Base-by-base conservation (phyloP, 129 eudicot species). In the Centaurea solstitialis region DNA sequence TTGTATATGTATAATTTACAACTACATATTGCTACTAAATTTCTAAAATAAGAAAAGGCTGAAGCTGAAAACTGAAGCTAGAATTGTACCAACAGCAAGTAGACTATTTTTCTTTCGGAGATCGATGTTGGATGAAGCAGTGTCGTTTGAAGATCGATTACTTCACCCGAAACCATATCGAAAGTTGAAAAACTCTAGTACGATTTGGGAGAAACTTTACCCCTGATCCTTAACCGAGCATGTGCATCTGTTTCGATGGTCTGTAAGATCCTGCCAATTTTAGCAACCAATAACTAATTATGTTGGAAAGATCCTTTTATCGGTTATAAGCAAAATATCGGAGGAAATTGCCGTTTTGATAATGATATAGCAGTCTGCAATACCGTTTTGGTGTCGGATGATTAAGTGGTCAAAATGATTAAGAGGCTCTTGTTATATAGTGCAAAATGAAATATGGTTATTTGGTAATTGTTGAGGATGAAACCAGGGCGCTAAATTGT, bases 171-270 rank as follows among this genome's bases (percentile, higher is more conserved):
- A 43, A 13, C 26, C 15, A 6, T 45, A 78, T 41, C 11, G 30
- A 30, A 47, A 40, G 67, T 78, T 67, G 37, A 39, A 17, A 37
- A 41, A 17, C 33, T 0, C 21, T n/a, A 2, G 64, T 17, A 17
- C 64, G 21, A 53, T 53, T 15, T 40, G 76, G 73, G 43, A 41
- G 76, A 6, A 33, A 10, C 64, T 43, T 30, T 76, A 24, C 75
- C 75, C n/a, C 75, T 71, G 87, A 38, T 80, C 81, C 35, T 76
- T 73, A 50, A 18, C 76, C 20, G 80, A 75, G 84, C 96, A 91
- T 71, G 39, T 88, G 89, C 96, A 91, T 37, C 83, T 91, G 89
- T 87, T 88, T 81, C 85, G 89, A 72, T 84, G 86, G 76, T 91
- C 96, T 40, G 85, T 73, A 13, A 91, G 96, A 28, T 91, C 96